Percentiles rank a stretch among this genome's conserved stretches.
Conservation (phyloP, 2,329 filamentous ascomycete species). For the Pyricularia pennisetigena region DNA sequence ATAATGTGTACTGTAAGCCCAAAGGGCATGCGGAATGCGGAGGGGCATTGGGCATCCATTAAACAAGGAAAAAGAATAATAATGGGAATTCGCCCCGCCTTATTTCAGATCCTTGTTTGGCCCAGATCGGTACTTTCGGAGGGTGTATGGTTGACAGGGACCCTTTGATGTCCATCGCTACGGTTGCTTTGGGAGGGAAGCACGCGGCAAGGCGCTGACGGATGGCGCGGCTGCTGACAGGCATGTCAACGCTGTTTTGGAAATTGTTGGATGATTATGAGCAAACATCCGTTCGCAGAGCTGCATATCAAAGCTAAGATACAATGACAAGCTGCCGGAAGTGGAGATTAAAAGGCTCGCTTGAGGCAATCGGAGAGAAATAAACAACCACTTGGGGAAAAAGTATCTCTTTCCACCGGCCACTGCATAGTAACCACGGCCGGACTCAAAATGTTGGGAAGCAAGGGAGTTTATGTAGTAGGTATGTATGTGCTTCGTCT, state of each 20-base stretch:
- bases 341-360: neutral
- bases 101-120: neutral
- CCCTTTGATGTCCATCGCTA: neutral
- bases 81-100: neutral
- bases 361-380: neutral
- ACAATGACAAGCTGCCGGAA: neutral
- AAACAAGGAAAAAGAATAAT: too few species aligned
- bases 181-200: neutral
- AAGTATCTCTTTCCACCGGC: neutral
- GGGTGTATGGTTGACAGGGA: neutral
- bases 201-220: neutral
- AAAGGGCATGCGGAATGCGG: neutral
- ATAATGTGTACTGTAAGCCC: neutral
- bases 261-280: neutral
- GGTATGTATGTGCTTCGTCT: neutral
- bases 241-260: neutral
- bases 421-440: neutral
- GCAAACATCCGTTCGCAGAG: neutral
- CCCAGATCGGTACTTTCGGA: neutral
- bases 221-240: neutral
- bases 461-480: neutral
- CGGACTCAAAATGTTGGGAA: neutral
- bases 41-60: neutral
- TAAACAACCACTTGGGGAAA: neutral
- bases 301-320: neutral